phyloP scores from a whole-genome alignment of 495 filamentous ascomycete genomes.

The Pseudevernia furfuracea region DNA sequence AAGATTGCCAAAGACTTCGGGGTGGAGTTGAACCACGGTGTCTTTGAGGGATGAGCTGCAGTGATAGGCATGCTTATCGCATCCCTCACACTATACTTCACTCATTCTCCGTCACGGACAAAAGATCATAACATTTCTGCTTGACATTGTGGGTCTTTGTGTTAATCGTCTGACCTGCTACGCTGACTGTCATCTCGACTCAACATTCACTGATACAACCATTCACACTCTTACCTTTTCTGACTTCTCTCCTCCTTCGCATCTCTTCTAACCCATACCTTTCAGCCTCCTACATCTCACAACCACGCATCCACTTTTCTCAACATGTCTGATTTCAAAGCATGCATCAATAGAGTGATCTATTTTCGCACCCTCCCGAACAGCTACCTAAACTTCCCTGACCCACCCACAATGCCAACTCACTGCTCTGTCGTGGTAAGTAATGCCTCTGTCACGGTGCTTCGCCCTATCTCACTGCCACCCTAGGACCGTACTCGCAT shows the following conservation, averaged over 20 bases:
- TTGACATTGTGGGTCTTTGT: neutral
- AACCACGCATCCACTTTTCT: neutral
- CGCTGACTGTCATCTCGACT: neutral
- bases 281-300: neutral
- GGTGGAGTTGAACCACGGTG: slow-evolving; percentile 74
- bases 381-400: neutral
- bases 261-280: neutral
- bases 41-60: slow-evolving; percentile 68
- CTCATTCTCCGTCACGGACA: neutral
- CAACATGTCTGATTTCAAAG: neutral
- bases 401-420: neutral
- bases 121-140: neutral
- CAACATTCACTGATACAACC: neutral
- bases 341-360: neutral
- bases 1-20: slow-evolving; percentile 84
- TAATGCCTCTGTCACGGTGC: neutral
- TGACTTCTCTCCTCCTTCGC: neutral
- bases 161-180: neutral
- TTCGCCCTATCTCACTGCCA: neutral
- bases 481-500: neutral
- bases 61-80: neutral
- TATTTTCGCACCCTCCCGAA: neutral
- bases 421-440: neutral
- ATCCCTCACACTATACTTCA: neutral
- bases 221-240: neutral